These are phyloP conservation scores for Eragrostis nindensis DNA, from an alignment of 176 grass and related monocot genomes.

Conservation along the genomic window DNA sequence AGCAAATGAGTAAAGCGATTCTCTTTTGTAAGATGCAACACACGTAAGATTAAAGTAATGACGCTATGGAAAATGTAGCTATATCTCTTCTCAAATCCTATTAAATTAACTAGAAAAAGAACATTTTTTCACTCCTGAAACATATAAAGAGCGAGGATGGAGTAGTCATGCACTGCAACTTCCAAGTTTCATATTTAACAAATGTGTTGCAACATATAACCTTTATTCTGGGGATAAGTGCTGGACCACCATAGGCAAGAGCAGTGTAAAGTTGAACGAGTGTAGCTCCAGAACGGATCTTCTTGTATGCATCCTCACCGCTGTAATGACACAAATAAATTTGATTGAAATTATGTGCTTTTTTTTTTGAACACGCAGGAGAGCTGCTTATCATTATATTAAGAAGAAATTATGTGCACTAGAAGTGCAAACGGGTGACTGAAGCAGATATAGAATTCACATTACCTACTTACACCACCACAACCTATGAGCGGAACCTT, in stretches of 20 bases:
- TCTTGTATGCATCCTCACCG: slow-evolving; percentile 97
- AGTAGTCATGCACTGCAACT: background rate
- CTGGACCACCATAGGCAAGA: slow-evolving; percentile 86
- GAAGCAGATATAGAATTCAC: slow-evolving; percentile 12
- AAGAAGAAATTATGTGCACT: too few relatives aligned
- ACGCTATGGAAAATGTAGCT: background rate
- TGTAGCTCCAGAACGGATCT: slow-evolving; percentile 88
- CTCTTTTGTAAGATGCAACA: background rate
- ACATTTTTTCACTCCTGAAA: background rate
- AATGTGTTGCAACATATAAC: slow-evolving; percentile 37
- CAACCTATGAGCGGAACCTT: slow-evolving; percentile 92
- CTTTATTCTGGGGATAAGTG: slow-evolving; percentile 94
- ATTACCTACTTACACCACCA: slow-evolving; percentile 91
- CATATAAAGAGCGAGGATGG: background rate
- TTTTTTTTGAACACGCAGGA: too few relatives aligned
- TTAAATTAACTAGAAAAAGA: background rate
- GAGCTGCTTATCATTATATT: too few relatives aligned
- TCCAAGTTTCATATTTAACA: slow-evolving; percentile 3
- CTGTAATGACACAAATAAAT: slow-evolving; percentile 45
- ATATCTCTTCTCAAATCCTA: background rate
- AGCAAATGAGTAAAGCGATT: background rate
- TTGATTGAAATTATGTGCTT: slow-evolving; percentile 35
- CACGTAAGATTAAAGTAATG: too few relatives aligned
- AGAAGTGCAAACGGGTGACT: background rate
- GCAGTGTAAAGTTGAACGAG: slow-evolving; percentile 93